Evolutionary conservation across 2,329 filamentous ascomycete genomes (phyloP), one percentile per base, ranked within the genome.

Genomic region (Fusarium buxicola): DNA sequence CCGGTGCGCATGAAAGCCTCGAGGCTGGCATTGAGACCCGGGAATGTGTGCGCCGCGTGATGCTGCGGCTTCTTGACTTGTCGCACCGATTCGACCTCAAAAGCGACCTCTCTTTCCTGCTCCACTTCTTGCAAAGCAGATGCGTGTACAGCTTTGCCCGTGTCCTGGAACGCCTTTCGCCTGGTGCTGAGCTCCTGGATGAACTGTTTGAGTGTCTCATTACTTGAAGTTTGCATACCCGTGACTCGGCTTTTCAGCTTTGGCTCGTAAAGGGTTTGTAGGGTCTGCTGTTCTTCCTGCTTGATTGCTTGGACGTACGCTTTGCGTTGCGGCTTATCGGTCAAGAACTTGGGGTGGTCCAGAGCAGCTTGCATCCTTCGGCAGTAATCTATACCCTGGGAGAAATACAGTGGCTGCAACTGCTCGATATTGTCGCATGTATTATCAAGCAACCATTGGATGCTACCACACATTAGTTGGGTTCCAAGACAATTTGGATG

Each of bases 311-410:
- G 60, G 1, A 86, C 1, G 50, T 58, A 61, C 10, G 65, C 63
- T 3, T 75, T 67, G 1, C 80, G 77, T 2, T 84, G 75, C 0
- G 68, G 10, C 0, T 60, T 38, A 9, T 82, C 70, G 0, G 58
- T 59, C 0, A 86, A 65, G 15, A 81, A 84, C 0, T 81, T 68
- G 0, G 79, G 72, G 51, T 85, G 72, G 2, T 78, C 73, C 9
- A 77, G 61, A 1, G 75, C 73, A 0, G 84, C 84, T 46, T 89
- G 79, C 6, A 76, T 80, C 3, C 86, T 81, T 2, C 80, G 78
- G 52, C 86, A 85, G 59, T 84, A 90, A 55, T 89, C 85, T 5
- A 77, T 73, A 0, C 87, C 87, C 65, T 90, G 87, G 0, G 85
- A 78, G 28, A 82, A 80, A 63, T 87, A 88, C 0, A 90, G 74